Evolutionary conservation across 2,329 filamentous ascomycete genomes (phyloP).

Genomic region (Madurella fahalii): DNA sequence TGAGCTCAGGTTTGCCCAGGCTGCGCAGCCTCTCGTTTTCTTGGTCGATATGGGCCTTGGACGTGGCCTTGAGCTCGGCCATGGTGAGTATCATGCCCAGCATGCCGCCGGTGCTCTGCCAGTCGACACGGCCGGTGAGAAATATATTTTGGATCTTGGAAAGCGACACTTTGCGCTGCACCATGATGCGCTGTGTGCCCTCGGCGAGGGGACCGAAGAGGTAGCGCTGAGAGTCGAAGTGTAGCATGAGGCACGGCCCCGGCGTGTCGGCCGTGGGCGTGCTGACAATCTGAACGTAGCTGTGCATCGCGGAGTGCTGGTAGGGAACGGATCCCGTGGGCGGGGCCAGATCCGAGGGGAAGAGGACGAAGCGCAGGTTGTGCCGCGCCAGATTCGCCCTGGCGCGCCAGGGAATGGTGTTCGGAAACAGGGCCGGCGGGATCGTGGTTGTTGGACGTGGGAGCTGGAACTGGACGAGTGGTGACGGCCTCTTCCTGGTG

Average conservation of each 20-base stretch:
- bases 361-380: conserved; percentile 2
- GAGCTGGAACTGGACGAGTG: not conserved
- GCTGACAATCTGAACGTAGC: conserved; percentile 68
- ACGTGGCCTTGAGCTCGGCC: conserved; percentile 59
- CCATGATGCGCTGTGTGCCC: conserved; percentile 74
- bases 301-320: conserved; percentile 57
- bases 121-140: conserved; percentile 71
- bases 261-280: conserved; percentile 85
- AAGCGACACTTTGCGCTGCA: conserved; percentile 63
- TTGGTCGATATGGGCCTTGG: conserved; percentile 38
- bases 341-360: not conserved
- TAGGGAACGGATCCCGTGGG: not conserved
- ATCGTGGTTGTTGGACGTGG: not conserved
- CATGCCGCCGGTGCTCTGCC: conserved; percentile 74
- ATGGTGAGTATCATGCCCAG: conserved; percentile 81
- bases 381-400: not conserved
- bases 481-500: not conserved
- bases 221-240: conserved; percentile 80
- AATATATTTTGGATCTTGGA: conserved; percentile 72
- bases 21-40: conserved; percentile 40
- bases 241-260: conserved; percentile 71
- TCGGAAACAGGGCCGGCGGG: not conserved
- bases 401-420: not conserved
- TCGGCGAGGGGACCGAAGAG: conserved; percentile 79
- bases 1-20: conserved; percentile 32